Evolutionary conservation across 139 green algal species (phyloP), one percentile per base, ranked within the genome.

Genomic region (Pleodorina starrii): DNA sequence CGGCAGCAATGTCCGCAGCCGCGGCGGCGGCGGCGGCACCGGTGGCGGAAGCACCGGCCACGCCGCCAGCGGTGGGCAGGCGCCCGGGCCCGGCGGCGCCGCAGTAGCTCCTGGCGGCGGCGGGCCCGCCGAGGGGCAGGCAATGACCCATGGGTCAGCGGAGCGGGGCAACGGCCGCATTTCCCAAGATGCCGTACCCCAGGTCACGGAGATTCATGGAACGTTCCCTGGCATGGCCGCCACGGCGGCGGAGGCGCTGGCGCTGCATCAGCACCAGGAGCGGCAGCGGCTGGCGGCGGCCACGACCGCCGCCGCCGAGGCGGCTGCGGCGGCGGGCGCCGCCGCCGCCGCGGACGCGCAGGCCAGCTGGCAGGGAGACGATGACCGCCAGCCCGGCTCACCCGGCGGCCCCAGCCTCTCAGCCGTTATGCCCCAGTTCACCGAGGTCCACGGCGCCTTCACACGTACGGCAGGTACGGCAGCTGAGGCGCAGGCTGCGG

Each of bases 131-230:
- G 10, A 29, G 11, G 16, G 23, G 36, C 54, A 74, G 17, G 51
- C 50, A 7, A 38, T 73, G 19, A 74, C 78, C 36, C 78, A 74
- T 38, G 77, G 79, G 36, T 86, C 57, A 12, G 78, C 38, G 36
- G 54, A 36, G 3, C 43, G 16, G 60, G 38, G 40, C 77, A 16
- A 42, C 75, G 10, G 79, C 75, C 7, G 66, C 40, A 60, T 48
- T 27, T 54, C 60, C 11, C 63, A 63, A 17, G 63, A 90, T 12
- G 90, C 85, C 4, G 66, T 92, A 1, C 90, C 90, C 1, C 90
- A 92, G 69, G 84, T 90, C 25, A 92, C 90, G 5, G 90, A 90
- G 78, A 92, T 92, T 19, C 78, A 90, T n/a, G 90, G 90, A 0
- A n/a, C 74, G 29, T 77, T 87, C n/a, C 42, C 80, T 29, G 69